A percentile compares a stretch with the other conserved stretches of the same genome.
These are phyloP conservation scores for Mycena pura DNA, from an alignment of 768 basidiomycete genomes.

Conservation along the genomic window DNA sequence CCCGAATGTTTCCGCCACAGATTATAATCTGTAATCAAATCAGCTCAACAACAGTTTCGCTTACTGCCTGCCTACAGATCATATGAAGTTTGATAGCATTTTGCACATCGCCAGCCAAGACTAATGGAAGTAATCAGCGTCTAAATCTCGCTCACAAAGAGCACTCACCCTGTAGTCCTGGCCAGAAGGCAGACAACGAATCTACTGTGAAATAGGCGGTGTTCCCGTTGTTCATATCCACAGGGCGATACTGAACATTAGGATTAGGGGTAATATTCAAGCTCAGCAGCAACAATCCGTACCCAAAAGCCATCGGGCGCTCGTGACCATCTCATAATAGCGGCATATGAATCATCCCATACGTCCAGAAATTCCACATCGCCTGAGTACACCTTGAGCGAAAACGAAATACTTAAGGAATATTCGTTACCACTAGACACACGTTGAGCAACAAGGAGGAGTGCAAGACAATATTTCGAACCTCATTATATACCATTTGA, in stretches of 20 bases:
- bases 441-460: neutral
- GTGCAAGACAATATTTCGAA: neutral
- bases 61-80: slow-evolving; percentile 61
- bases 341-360: slow-evolving; percentile 83
- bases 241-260: slow-evolving; percentile 73
- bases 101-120: slow-evolving; percentile 83
- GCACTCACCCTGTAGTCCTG: slow-evolving; percentile 73
- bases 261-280: neutral
- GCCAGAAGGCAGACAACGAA: slow-evolving; percentile 95
- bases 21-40: slow-evolving; percentile 75
- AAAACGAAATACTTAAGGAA: neutral
- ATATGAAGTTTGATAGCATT: slow-evolving; percentile 93
- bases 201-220: slow-evolving; percentile 83
- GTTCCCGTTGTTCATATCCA: slow-evolving; percentile 83
- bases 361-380: slow-evolving; percentile 84
- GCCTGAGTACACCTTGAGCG: slow-evolving; percentile 45
- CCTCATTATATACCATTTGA: slow-evolving; percentile 91
- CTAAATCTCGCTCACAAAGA: neutral
- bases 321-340: slow-evolving; percentile 86
- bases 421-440: slow-evolving; percentile 47
- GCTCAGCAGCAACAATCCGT: slow-evolving; percentile 25
- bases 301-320: slow-evolving; percentile 91
- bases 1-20: slow-evolving; percentile 88
- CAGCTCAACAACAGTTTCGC: neutral
- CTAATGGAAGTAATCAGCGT: slow-evolving; percentile 32